Conservation (phyloP, 192 early-diverging fungal species). For the Coemansia sp. region DNA sequence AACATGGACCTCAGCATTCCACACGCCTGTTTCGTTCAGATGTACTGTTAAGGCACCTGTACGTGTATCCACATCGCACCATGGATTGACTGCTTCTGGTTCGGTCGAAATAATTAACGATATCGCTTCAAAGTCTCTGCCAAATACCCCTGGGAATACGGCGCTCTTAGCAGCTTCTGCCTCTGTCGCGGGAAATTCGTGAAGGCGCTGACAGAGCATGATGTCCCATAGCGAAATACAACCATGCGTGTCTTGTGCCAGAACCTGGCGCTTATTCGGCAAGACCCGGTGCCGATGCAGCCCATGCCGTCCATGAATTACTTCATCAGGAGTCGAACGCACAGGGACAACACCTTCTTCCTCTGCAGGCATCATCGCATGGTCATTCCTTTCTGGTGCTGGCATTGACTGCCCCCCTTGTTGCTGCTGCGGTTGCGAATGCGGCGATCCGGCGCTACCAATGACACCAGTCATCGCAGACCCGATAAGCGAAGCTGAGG, state of each 20-base stretch:
- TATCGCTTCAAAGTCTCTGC: constrained; percentile 45
- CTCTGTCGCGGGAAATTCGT: constrained; percentile 51
- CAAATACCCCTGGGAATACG: constrained; percentile 31
- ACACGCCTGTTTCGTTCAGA: constrained; percentile 71
- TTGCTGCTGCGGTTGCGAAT: neutral
- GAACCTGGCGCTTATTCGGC: constrained; percentile 80
- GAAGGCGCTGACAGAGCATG: constrained; percentile 60
- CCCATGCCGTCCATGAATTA: constrained; percentile 61
- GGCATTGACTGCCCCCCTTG: neutral
- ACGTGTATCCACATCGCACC: constrained; percentile 92
- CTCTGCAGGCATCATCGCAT: neutral
- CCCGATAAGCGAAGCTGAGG: constrained; percentile 28
- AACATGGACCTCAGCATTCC: constrained; percentile 88
- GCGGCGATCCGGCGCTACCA: neutral
- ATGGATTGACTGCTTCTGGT: constrained; percentile 80
- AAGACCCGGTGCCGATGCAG: constrained; percentile 67
- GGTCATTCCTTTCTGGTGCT: neutral
- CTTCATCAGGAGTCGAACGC: constrained; percentile 35
- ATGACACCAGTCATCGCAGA: neutral
- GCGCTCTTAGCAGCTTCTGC: constrained; percentile 61
- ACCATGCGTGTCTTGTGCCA: constrained; percentile 80
- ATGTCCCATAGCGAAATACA: constrained; percentile 92
- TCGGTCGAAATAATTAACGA: constrained; percentile 16
- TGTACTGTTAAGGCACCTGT: constrained; percentile 88
- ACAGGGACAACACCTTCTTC: constrained; percentile 24